Conservation (phyloP, 345 rosid species). For the Gossypium raimondii region DNA sequence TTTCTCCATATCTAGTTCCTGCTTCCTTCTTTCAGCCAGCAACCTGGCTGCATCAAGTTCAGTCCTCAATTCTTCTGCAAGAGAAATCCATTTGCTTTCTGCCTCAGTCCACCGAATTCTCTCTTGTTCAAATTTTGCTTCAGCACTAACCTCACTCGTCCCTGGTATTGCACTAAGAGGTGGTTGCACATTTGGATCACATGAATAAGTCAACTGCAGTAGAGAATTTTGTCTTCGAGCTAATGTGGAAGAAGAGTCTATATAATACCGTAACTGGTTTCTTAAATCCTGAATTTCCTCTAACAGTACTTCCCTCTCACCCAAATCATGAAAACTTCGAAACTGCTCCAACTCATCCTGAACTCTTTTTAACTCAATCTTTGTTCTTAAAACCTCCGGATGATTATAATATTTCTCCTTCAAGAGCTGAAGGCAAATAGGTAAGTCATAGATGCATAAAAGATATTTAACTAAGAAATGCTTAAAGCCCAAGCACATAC, state of each 20-base stretch:
- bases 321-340: slow-evolving; percentile 72
- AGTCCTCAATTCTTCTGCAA: slow-evolving; percentile 68
- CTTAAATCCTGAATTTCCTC: slow-evolving; percentile 91
- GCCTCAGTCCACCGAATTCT: slow-evolving; percentile 64
- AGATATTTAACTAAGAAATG: background rate
- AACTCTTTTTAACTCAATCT: slow-evolving; percentile 63
- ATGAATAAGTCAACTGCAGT: slow-evolving; percentile 49
- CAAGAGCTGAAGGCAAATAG: slow-evolving; percentile 59
- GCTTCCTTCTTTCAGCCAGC: slow-evolving; percentile 54
- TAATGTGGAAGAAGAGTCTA: slow-evolving; percentile 56
- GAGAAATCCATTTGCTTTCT: slow-evolving; percentile 94
- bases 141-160: slow-evolving; percentile 48
- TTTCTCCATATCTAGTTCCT: slow-evolving; percentile 73
- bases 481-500: slow-evolving; percentile 32
- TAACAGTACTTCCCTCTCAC: slow-evolving; percentile 70
- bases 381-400: slow-evolving; percentile 69
- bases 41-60: slow-evolving; percentile 69
- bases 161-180: slow-evolving; percentile 53
- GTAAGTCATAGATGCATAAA: slow-evolving; percentile 20
- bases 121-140: slow-evolving; percentile 58
- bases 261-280: slow-evolving; percentile 72
- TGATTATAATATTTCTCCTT: slow-evolving; percentile 89
- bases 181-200: slow-evolving; percentile 43
- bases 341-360: slow-evolving; percentile 78
- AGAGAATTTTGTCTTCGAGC: slow-evolving; percentile 47